phyloP scores from a whole-genome alignment of 2,329 filamentous ascomycete genomes.

The Colletotrichum tamarilloi region DNA sequence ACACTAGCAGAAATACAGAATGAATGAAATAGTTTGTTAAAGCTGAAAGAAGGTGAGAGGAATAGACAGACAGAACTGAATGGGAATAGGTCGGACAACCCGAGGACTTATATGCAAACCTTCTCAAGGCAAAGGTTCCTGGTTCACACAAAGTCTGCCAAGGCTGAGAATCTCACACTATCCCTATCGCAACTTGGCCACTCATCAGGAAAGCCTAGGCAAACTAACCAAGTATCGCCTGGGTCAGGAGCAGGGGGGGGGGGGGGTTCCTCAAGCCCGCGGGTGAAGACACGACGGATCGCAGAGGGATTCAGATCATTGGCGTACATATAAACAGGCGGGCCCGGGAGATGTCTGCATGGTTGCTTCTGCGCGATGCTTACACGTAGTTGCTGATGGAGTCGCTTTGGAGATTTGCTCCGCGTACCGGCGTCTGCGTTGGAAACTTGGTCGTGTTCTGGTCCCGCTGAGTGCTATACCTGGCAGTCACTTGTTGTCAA shows the following conservation, averaged over 20 bases:
- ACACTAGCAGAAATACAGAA: constrained; percentile 3
- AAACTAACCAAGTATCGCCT: not conserved
- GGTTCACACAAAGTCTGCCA: not conserved
- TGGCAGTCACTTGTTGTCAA: not conserved
- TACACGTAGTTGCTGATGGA: constrained; percentile 2
- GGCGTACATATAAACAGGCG: not conserved
- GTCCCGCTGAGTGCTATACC: not conserved
- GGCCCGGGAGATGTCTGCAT: constrained; percentile 13
- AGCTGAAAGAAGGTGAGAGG: constrained; percentile 13
- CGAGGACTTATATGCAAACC: constrained; percentile 21
- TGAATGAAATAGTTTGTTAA: constrained; percentile 20
- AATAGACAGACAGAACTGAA: constrained; percentile 1
- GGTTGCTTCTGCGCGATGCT: constrained; percentile 18
- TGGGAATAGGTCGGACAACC: not conserved
- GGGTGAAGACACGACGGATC: not conserved
- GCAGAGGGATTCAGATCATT: not conserved
- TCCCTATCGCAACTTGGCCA: not conserved
- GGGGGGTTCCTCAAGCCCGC: not conserved
- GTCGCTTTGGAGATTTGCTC: constrained; percentile 22
- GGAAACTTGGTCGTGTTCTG: not conserved
- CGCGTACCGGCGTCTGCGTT: constrained; percentile 19
- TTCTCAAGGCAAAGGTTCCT: not conserved
- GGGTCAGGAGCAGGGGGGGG: not conserved
- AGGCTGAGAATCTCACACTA: not conserved
- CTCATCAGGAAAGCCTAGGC: not conserved